Percentiles rank a stretch among this genome's conserved stretches.
Evolutionary conservation across 2,329 filamentous ascomycete species (phyloP).

Genomic region (Fusarium sp.): DNA sequence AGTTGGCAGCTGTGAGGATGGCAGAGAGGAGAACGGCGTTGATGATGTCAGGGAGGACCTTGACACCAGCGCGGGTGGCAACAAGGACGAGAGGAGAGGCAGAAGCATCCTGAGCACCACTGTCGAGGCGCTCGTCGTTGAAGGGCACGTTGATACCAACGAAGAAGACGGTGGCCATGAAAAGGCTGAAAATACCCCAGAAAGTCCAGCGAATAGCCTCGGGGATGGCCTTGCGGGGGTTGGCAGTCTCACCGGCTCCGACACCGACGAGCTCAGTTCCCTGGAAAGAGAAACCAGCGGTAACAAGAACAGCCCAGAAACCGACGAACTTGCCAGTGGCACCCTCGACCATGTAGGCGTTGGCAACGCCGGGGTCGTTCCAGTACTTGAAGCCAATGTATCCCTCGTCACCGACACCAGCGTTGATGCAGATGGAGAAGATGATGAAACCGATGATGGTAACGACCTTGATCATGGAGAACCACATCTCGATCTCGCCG

Average conservation of each 20-base stretch:
- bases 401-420: slow-evolving; percentile 75
- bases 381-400: slow-evolving; percentile 81
- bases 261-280: slow-evolving; percentile 82
- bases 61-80: slow-evolving; percentile 70
- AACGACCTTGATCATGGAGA: slow-evolving; percentile 80
- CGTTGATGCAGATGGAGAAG: slow-evolving; percentile 80
- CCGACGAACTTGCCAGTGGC: slow-evolving; percentile 72
- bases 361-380: slow-evolving; percentile 75
- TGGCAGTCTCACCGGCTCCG: slow-evolving; percentile 80
- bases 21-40: slow-evolving; percentile 83
- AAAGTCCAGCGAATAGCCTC: slow-evolving; percentile 79
- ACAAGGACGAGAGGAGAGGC: slow-evolving; percentile 75
- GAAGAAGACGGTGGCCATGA: slow-evolving; percentile 74
- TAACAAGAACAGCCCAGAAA: slow-evolving; percentile 76
- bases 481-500: slow-evolving; percentile 83
- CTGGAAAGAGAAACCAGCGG: slow-evolving; percentile 76
- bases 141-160: slow-evolving; percentile 78
- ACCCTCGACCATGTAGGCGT: slow-evolving; percentile 66
- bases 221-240: slow-evolving; percentile 79
- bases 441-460: slow-evolving; percentile 81
- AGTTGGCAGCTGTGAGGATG: slow-evolving; percentile 82
- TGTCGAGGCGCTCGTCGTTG: slow-evolving; percentile 65
- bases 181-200: slow-evolving; percentile 78
- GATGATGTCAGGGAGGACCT: slow-evolving; percentile 74
- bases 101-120: slow-evolving; percentile 66